Conservation (phyloP, 2,329 filamentous ascomycete species). For the Pseudopyricularia cyperi region DNA sequence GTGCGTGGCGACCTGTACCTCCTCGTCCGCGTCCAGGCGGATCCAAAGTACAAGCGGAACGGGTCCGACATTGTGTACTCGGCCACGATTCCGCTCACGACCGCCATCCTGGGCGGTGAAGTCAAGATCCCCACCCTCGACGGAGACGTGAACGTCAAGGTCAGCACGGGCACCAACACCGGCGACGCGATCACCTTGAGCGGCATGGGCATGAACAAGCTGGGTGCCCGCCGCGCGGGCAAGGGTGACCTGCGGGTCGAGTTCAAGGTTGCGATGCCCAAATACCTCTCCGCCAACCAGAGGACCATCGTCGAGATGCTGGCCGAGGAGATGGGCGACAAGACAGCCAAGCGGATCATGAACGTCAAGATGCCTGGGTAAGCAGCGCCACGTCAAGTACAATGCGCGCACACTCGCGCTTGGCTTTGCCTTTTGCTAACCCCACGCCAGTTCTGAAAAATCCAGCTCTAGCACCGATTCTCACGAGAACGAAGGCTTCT, state of each 20-base stretch:
- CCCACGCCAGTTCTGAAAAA: not conserved
- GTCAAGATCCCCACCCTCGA: conserved; percentile 83
- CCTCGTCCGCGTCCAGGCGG: conserved; percentile 75
- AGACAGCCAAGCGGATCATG: conserved; percentile 85
- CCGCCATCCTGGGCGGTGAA: conserved; percentile 82
- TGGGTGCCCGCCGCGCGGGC: conserved; percentile 52
- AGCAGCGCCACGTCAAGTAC: conserved; percentile 14
- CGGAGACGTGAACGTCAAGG: conserved; percentile 78
- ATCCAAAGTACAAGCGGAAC: conserved; percentile 76
- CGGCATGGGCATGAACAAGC: conserved; percentile 88
- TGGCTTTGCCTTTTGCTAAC: not conserved
- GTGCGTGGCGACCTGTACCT: conserved; percentile 83
- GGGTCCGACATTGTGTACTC: conserved; percentile 91
- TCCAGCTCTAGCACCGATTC: conserved; percentile 12
- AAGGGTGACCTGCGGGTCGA: conserved; percentile 83
- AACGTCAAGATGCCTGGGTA: conserved; percentile 50
- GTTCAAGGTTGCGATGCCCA: conserved; percentile 91
- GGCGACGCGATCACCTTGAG: conserved; percentile 82
- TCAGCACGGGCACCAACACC: conserved; percentile 81
- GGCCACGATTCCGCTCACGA: conserved; percentile 81
- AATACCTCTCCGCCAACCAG: conserved; percentile 84
- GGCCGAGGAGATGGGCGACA: conserved; percentile 90
- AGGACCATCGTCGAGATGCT: conserved; percentile 89
- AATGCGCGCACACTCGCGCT: not conserved
- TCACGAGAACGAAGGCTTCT: conserved; percentile 75